Evolutionary conservation across 345 rosid genomes (phyloP).

Genomic region (rapeseed (Brassica napus)): DNA sequence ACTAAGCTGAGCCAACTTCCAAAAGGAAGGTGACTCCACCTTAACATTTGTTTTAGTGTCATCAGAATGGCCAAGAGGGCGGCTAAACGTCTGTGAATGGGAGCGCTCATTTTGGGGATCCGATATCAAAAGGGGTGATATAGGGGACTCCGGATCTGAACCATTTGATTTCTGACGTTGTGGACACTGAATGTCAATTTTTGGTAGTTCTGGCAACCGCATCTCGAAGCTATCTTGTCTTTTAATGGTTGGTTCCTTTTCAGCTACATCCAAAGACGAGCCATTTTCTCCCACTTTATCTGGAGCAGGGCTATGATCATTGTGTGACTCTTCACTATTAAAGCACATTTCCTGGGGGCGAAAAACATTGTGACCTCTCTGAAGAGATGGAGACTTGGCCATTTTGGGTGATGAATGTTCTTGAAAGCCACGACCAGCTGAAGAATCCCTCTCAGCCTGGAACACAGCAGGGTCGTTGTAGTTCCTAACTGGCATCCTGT

Average conservation of each 20-base stretch:
- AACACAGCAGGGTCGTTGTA: slow-evolving; percentile 65
- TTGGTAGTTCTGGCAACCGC: slow-evolving; percentile 91
- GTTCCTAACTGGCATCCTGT: slow-evolving; percentile 88
- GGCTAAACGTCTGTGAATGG: slow-evolving; percentile 96
- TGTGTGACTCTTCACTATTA: slow-evolving; percentile 69
- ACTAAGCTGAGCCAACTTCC: slow-evolving; percentile 94
- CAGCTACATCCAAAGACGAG: slow-evolving; percentile 54
- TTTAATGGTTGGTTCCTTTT: slow-evolving; percentile 82
- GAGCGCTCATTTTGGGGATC: slow-evolving; percentile 98
- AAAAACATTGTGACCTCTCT: slow-evolving; percentile 62
- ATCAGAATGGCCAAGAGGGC: slow-evolving; percentile 82
- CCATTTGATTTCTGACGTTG: slow-evolving; percentile 73
- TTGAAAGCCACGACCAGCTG: slow-evolving; percentile 78
- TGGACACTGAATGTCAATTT: slow-evolving; percentile 76
- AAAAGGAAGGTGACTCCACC: slow-evolving; percentile 71
- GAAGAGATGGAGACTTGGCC: slow-evolving; percentile 93
- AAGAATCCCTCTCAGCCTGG: slow-evolving; percentile 87
- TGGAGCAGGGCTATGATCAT: slow-evolving; percentile 67
- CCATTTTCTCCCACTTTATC: slow-evolving; percentile 82
- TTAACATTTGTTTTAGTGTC: slow-evolving; percentile 51
- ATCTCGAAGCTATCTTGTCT: slow-evolving; percentile 99
- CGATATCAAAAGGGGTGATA: slow-evolving; percentile 94
- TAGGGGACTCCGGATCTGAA: slow-evolving; percentile 98
- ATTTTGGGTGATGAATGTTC: slow-evolving; percentile 88
- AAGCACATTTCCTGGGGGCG: slow-evolving; percentile 61